Base-by-base conservation (phyloP, 805 yeast species). In the Priceomyces medius region DNA sequence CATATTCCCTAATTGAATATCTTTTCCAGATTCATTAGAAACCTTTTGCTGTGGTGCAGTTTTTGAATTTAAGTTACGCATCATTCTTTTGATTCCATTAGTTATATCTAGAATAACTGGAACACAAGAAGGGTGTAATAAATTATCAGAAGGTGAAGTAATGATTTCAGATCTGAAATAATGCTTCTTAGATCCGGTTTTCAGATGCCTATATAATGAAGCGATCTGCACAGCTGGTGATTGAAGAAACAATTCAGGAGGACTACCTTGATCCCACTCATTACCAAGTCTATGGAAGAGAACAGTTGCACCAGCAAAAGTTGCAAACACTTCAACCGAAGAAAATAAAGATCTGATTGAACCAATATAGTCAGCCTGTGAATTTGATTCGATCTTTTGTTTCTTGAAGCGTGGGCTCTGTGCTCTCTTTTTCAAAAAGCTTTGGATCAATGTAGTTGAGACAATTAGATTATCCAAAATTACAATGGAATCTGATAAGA, bases 151-250 rank as follows among this genome's bases (percentile, higher is more conserved):
- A 1, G 87, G 73, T 13, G 86, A 76, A 8, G 86, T 79, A 7
- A 73, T 59, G 1, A 84, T 66, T 42, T 84, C 85, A 20, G 76
- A 60, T 16, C 72, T 66, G 17, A 82, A 50, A 18, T 47, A 54
- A 50, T 76, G 85, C 36, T 68, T 73, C 40, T 68, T 71, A 0
- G 45, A 31, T 0, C 66, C 68, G 0, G 55, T 43, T 27, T 64
- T 64, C 13, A 52, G 44, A 47, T 71, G 74, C 3, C 59, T 56
- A 54, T 87, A 88, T 43, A 74, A 78, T 0, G 81, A 51, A 2
- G 74, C 71, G 4, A 85, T 69, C 37, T 69, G 70, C 1, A 90
- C 79, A 1, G 87, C 84, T 0, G 98, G 98, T 0, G 96, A 78
- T 39, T 77, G 84, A 19, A 90, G 61, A 20, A 71, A 74, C 12